Base-by-base conservation (phyloP, 1,284 basidiomycete species). In the Ganoderma multipileum region DNA sequence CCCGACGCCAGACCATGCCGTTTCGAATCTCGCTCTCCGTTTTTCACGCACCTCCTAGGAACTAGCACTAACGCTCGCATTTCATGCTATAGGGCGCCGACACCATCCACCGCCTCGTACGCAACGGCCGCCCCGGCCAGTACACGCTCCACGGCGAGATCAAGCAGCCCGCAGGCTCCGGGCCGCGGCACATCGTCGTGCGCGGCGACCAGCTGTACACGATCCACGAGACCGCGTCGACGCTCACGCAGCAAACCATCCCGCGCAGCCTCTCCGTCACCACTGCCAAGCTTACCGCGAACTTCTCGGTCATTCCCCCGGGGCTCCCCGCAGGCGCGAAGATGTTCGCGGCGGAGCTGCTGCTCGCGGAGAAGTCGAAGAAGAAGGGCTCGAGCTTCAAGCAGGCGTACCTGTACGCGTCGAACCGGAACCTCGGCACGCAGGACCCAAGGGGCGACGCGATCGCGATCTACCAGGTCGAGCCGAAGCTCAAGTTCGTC, bases 151-250 rank as follows among this genome's bases (percentile, higher is more conserved):
- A 87, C 63, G 91, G 91, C 16, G 82, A 82, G 41, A 90, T 93
- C 69, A 82, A 83, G 62, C 89, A 91, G 69, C 89, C 89, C 0
- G 73, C 77, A 18, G 87, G 88, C 14, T 91, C 87, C 68, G 91
- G 91, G 9, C 91, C 92, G 1, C 81, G 90, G 30, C 90, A 91
- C 77, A 87, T 89, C 69, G 84, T 84, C 26, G 83, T 89, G 66
- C 80, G 81, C 73, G 82, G 87, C 64, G 78, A 86, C 64, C 84
- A 83, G 67, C 78, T 92, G 9, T 92, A 88, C 79, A 84, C 83
- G 26, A 73, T 92, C 2, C 90, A 92, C 79, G 91, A 93, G 76
- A 79, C 88, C 18, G 74, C 86, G 38, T 91, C 87, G 26, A 90
- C 89, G 1, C 79, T 92, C 52, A 86, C 88, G 30, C 85, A 90